Percentiles rank a stretch among this genome's conserved stretches.
Evolutionary conservation across 2,329 filamentous ascomycete genomes (phyloP).

Genomic region (Verticillium albo-atrum): DNA sequence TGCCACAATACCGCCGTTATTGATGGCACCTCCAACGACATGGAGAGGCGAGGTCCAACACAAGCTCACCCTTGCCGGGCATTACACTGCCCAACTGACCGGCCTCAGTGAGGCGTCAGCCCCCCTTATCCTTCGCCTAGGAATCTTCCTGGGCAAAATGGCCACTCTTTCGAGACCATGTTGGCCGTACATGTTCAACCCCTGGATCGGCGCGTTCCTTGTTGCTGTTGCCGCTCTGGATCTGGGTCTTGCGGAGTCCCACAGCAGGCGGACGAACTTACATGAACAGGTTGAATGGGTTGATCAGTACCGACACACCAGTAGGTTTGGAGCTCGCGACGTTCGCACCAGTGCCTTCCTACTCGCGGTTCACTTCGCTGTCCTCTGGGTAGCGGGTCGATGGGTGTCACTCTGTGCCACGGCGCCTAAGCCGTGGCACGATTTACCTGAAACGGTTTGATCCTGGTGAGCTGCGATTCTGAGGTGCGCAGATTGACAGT

Average conservation of each 20-base stretch:
- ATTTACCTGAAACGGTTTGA: neutral
- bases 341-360: constrained; percentile 25
- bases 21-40: constrained; percentile 45
- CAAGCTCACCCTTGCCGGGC: constrained; percentile 26
- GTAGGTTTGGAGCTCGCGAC: constrained; percentile 18
- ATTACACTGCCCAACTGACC: constrained; percentile 26
- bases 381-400: constrained; percentile 27
- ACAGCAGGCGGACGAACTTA: neutral
- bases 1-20: constrained; percentile 32
- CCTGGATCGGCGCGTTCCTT: constrained; percentile 62
- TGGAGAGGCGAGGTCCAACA: constrained; percentile 26
- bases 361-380: constrained; percentile 25
- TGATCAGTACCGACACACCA: neutral
- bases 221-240: constrained; percentile 66
- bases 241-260: constrained; percentile 33
- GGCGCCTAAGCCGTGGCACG: constrained; percentile 5
- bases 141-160: constrained; percentile 66
- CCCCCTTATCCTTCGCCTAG: constrained; percentile 44
- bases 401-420: constrained; percentile 28
- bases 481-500: too few relatives aligned
- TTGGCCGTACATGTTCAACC: constrained; percentile 64
- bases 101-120: constrained; percentile 20
- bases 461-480: neutral
- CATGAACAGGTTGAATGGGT: neutral
- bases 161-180: constrained; percentile 62